Conservation (phyloP, 192 early-diverging fungal genomes). For the Blastocladiella britannica region DNA sequence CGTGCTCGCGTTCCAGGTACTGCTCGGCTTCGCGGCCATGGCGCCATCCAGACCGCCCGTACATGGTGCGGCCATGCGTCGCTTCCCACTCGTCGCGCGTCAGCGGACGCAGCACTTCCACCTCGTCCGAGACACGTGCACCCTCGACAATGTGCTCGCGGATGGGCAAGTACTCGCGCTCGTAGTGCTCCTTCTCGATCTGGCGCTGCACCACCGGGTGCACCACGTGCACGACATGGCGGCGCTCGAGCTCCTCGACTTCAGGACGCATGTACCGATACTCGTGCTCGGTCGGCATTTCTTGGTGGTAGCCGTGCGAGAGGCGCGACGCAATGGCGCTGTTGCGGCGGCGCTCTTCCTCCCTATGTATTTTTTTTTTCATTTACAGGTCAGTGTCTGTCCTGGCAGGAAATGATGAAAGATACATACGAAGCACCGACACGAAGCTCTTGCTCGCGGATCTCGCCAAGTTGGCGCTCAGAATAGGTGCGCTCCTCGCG, state of each 20-base stretch:
- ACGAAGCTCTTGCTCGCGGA: background rate
- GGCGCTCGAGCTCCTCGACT: background rate
- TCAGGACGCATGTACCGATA: background rate
- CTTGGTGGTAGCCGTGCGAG: background rate
- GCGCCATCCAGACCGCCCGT: background rate
- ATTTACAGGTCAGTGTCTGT: too few species aligned
- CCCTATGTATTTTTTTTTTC: too few species aligned
- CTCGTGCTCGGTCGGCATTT: background rate
- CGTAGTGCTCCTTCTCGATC: background rate
- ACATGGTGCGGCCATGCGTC: background rate
- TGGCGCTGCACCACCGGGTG: background rate
- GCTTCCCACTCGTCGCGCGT: background rate
- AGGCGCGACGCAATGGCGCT: background rate
- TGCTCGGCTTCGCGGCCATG: background rate
- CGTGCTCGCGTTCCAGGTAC: background rate
- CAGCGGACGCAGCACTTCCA: background rate
- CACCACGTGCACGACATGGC: background rate
- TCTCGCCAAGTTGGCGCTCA: background rate
- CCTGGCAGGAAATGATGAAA: too few species aligned
- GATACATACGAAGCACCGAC: background rate
- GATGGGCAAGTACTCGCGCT: background rate
- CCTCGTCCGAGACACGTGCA: background rate
- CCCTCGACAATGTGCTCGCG: slow-evolving; percentile 1
- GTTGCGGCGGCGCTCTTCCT: background rate
- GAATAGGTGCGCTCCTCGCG: background rate